Evolutionary conservation across 441 rosid genomes (phyloP).

Genomic region (Oxalis stricta): DNA sequence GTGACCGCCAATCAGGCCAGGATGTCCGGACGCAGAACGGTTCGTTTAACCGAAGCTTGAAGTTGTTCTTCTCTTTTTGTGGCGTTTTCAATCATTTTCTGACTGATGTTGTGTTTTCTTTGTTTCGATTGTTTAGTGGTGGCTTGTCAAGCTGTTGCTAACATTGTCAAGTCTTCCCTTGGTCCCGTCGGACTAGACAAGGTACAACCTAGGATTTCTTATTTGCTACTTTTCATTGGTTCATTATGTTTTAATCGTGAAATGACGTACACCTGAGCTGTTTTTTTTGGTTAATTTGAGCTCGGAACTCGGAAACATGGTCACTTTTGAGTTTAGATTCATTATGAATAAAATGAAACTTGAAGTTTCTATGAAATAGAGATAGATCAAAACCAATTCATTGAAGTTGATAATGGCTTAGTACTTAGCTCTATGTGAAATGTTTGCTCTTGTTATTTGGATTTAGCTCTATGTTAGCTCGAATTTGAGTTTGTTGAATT

Average conservation of each 20-base stretch:
- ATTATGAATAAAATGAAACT: too few species aligned
- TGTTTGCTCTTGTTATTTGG: too few species aligned
- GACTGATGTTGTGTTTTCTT: background rate
- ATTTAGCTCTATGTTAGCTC: too few species aligned
- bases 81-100: too few species aligned
- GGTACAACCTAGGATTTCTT: slow-evolving; percentile 24
- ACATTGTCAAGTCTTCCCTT: slow-evolving; percentile 89
- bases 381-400: too few species aligned
- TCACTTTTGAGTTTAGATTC: too few species aligned
- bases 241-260: background rate
- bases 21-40: slow-evolving; percentile 98
- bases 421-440: too few species aligned
- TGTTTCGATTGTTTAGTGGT: slow-evolving; percentile 29
- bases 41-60: slow-evolving; percentile 12
- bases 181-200: slow-evolving; percentile 98
- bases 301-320: too few species aligned
- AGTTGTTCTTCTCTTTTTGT: background rate
- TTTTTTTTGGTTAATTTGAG: background rate
- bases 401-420: too few species aligned
- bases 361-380: too few species aligned
- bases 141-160: slow-evolving; percentile 95
- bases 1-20: slow-evolving; percentile 89
- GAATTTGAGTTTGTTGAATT: too few species aligned
- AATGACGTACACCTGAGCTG: background rate
- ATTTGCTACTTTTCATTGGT: background rate